A percentile compares a stretch with the other conserved stretches of the same genome.
These are phyloP conservation scores for Russula earlei DNA, from an alignment of 768 basidiomycete genomes.

Conservation along the genomic window DNA sequence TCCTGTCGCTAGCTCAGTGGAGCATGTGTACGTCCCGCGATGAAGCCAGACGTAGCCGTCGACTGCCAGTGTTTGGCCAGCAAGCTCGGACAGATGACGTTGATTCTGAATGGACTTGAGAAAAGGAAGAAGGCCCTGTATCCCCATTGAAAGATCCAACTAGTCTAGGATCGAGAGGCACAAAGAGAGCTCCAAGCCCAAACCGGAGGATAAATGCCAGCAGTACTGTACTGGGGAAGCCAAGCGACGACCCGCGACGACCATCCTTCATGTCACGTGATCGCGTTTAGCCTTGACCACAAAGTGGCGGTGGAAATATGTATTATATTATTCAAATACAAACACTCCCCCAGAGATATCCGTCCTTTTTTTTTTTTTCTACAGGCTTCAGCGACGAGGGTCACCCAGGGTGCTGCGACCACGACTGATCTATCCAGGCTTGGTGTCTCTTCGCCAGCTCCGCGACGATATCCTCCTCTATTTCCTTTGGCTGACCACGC, in stretches of 20 bases:
- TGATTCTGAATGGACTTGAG: slow-evolving; percentile 83
- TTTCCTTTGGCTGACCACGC: slow-evolving; percentile 48
- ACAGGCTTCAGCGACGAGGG: neutral
- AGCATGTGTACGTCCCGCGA: slow-evolving; percentile 81
- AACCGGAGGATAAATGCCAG: neutral
- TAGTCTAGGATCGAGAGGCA: neutral
- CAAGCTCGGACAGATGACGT: slow-evolving; percentile 69
- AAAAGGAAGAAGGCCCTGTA: slow-evolving; percentile 80
- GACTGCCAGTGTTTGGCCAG: slow-evolving; percentile 79
- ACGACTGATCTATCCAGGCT: slow-evolving; percentile 45
- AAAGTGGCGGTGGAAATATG: too few relatives aligned
- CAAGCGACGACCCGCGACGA: neutral
- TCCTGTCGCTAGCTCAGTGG: slow-evolving; percentile 82
- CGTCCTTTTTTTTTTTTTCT: neutral
- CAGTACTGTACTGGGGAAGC: neutral
- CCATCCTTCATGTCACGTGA: slow-evolving; percentile 4
- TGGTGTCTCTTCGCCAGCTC: slow-evolving; percentile 70
- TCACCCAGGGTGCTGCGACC: neutral
- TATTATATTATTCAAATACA: neutral
- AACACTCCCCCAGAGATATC: neutral
- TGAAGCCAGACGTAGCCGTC: slow-evolving; percentile 96
- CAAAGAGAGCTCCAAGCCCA: neutral
- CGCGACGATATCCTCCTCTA: slow-evolving; percentile 83
- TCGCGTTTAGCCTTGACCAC: neutral
- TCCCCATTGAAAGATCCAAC: slow-evolving; percentile 58